Evolutionary conservation across 2,329 filamentous ascomycete species (phyloP).

Genomic region (Neofusicoccum laricinum): DNA sequence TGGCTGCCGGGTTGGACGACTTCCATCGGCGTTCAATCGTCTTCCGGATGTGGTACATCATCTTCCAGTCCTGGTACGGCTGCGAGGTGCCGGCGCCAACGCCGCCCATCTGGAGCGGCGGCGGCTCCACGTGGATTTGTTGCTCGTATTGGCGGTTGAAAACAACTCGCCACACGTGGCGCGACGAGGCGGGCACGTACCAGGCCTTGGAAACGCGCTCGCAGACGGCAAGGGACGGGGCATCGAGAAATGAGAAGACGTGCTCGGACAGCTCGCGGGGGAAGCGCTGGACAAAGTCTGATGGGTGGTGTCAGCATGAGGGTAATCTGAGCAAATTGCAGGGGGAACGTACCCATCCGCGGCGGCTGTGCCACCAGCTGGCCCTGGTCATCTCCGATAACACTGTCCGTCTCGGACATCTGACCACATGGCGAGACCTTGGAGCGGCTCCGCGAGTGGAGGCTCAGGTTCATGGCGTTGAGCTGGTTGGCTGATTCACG

Average conservation of each 20-base stretch:
- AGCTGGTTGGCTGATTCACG: slow-evolving; percentile 15
- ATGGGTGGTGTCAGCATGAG: slow-evolving; percentile 16
- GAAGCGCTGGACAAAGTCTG: slow-evolving; percentile 54
- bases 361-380: slow-evolving; percentile 13
- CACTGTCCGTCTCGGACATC: slow-evolving; percentile 17
- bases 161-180: slow-evolving; percentile 61
- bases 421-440: slow-evolving; percentile 12
- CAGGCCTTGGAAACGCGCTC: slow-evolving; percentile 58
- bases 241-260: slow-evolving; percentile 60
- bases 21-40: slow-evolving; percentile 79
- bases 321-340: slow-evolving; percentile 2
- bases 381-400: slow-evolving; percentile 18
- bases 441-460: slow-evolving; percentile 10
- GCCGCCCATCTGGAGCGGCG: slow-evolving; percentile 48
- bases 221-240: slow-evolving; percentile 52
- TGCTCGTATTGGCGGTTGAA: slow-evolving; percentile 56
- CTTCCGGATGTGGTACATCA: slow-evolving; percentile 74
- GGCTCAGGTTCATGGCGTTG: slow-evolving; percentile 12
- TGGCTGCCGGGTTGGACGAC: slow-evolving; percentile 70
- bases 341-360: slow-evolving; percentile 12
- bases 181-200: slow-evolving; percentile 54
- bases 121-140: slow-evolving; percentile 43
- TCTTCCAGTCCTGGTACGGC: slow-evolving; percentile 71
- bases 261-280: slow-evolving; percentile 59
- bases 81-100: slow-evolving; percentile 51